A percentile compares a stretch with the other conserved stretches of the same genome.
Conservation (phyloP, 129 eudicot genomes). For the Ambrosia artemisiifolia region DNA sequence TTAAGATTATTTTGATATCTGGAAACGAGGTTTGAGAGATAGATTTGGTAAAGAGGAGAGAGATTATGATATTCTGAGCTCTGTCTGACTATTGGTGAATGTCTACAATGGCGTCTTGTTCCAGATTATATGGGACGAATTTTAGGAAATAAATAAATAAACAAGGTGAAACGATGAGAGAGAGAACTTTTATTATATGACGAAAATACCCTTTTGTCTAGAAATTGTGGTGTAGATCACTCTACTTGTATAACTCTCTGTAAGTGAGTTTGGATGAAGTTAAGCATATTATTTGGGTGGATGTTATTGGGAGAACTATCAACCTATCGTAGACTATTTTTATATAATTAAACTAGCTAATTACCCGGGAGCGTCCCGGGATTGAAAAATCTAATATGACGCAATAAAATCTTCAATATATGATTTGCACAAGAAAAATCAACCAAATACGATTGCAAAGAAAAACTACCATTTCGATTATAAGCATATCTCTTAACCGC, state of each 20-base stretch:
- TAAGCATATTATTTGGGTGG: neutral
- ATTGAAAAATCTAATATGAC: too few relatives aligned
- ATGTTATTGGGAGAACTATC: neutral
- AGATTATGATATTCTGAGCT: neutral
- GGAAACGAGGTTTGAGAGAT: neutral
- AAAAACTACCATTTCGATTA: too few relatives aligned
- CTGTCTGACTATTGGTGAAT: neutral
- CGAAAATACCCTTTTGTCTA: conserved; percentile 14
- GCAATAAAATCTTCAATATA: too few relatives aligned
- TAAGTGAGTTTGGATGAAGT: neutral
- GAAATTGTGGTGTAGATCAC: neutral
- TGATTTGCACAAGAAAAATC: too few relatives aligned
- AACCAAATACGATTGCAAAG: too few relatives aligned
- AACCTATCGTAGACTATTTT: neutral
- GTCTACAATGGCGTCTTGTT: conserved; percentile 3
- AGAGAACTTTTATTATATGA: neutral
- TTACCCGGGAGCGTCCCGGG: neutral
- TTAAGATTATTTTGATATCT: neutral
- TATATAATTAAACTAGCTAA: too few relatives aligned
- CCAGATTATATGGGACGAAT: conserved; percentile 9
- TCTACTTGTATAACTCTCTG: neutral
- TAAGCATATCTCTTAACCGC: too few relatives aligned
- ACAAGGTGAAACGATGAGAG: neutral
- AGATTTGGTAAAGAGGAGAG: neutral
- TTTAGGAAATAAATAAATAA: neutral